These are phyloP conservation scores for Xylaria sp. DNA, from an alignment of 2,329 filamentous ascomycete species.

Conservation along the genomic window DNA sequence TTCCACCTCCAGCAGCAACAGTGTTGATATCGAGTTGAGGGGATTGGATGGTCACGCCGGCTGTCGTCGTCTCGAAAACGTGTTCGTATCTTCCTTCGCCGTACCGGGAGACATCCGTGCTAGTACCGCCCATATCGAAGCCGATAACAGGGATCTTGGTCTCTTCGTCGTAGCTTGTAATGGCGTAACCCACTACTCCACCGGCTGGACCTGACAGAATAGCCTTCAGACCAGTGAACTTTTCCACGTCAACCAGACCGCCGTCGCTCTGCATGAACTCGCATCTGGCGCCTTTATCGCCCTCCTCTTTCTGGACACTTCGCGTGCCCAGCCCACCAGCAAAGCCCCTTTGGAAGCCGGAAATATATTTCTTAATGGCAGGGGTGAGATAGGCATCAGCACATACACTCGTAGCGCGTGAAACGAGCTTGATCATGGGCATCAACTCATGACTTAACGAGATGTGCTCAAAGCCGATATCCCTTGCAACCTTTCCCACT, in stretches of 20 bases:
- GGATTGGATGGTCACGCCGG: constrained; percentile 92
- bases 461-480: constrained; percentile 86
- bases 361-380: constrained; percentile 78
- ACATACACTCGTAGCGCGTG: constrained; percentile 79
- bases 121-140: constrained; percentile 92
- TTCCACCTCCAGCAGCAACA: constrained; percentile 89
- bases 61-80: constrained; percentile 93
- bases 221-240: constrained; percentile 85
- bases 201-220: constrained; percentile 93
- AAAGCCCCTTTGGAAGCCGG: constrained; percentile 83
- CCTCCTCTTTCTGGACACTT: constrained; percentile 74
- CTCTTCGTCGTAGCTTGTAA: constrained; percentile 86
- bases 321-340: constrained; percentile 81
- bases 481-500: constrained; percentile 78
- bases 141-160: constrained; percentile 90
- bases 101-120: constrained; percentile 90
- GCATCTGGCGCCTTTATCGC: constrained; percentile 78
- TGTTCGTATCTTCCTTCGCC: constrained; percentile 89
- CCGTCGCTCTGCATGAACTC: constrained; percentile 97
- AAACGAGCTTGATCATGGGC: constrained; percentile 90
- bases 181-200: constrained; percentile 90
- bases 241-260: constrained; percentile 76
- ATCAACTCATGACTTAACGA: constrained; percentile 83
- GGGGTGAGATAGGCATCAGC: constrained; percentile 85
- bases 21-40: constrained; percentile 96